Conservation (phyloP, 1,284 basidiomycete species). For the Trichosporon ovoides region DNA sequence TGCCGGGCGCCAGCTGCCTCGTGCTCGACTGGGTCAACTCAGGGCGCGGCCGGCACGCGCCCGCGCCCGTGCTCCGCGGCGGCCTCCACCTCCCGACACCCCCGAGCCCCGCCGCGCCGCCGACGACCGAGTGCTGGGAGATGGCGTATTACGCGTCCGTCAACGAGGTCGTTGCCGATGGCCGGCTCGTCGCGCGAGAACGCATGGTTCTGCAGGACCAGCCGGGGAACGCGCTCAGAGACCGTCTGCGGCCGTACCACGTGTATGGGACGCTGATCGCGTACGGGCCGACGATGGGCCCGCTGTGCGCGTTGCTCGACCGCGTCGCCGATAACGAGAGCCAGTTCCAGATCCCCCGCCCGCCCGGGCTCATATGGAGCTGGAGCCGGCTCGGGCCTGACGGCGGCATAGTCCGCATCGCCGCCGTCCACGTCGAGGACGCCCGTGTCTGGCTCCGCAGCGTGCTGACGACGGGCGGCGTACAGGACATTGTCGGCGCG, state of each 20-base stretch:
- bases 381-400: slow-evolving; percentile 32
- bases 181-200: slow-evolving; percentile 15
- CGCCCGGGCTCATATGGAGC: slow-evolving; percentile 39
- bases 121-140: slow-evolving; percentile 74
- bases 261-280: slow-evolving; percentile 46
- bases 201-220: slow-evolving; percentile 20
- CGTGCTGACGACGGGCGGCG: slow-evolving; percentile 29
- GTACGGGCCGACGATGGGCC: slow-evolving; percentile 35
- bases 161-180: slow-evolving; percentile 71
- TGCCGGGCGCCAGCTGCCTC: slow-evolving; percentile 56
- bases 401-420: slow-evolving; percentile 42
- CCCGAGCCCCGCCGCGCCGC: background rate
- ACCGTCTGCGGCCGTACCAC: slow-evolving; percentile 42
- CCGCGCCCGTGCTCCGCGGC: background rate
- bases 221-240: background rate
- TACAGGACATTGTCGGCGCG: slow-evolving; percentile 41
- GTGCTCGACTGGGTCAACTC: slow-evolving; percentile 88
- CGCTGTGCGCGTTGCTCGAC: slow-evolving; percentile 28
- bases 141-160: slow-evolving; percentile 77
- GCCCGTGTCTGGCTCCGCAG: slow-evolving; percentile 40
- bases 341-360: slow-evolving; percentile 38
- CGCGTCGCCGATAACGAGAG: slow-evolving; percentile 20
- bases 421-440: slow-evolving; percentile 44
- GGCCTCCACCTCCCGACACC: background rate
- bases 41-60: slow-evolving; percentile 54